Evolutionary conservation across 331 rosid species (phyloP), one percentile per base, ranked within the genome.

Genomic region (Quercus lobata): DNA sequence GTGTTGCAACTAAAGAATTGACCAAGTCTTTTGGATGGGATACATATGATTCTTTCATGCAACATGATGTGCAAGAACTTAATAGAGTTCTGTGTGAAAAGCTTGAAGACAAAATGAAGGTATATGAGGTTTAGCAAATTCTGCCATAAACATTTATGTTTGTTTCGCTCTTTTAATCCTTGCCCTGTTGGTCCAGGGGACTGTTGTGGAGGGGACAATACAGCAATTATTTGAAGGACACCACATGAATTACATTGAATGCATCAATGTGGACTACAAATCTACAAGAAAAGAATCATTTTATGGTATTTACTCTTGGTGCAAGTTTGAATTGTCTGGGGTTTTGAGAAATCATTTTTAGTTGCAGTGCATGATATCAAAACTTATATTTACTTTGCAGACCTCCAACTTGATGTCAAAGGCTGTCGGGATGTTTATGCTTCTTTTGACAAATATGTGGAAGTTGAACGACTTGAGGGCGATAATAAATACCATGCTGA

Each of bases 1-100:
- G 97, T 77, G 97, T 94, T 77, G 93, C 98, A 57, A 94, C 97
- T 0, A 91, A 92, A 87, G 98, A 94, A 83, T 83, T 94, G 75
- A 94, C 98, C 69, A 92, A 94, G 80, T 92, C 97, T 80, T 94
- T 94, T 78, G 97, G 97, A 80, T 94, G 98, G 98, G 98, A 92
- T 80, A 84, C 97, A 3, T 89, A 89, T 69, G 98, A 94, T 84
- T 93, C 98, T 61, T 92, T 92, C 80, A 90, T 90, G 98, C 98
- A 94, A 80, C 98, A 94, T 86, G 98, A 94, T 79, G 98, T 92
- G 74, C 98, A 94, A 86, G 98, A 92, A 81, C 92, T 94, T 70
- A 94, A 94, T 73, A 88, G 98, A 83, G 98, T 94, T 81, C 89
- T 94, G 49, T 88, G 93, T 84, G 98, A 94, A 90, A 94, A 91